phyloP scores from a whole-genome alignment of 2,329 filamentous ascomycete species.

The Harringtonia lauricola region DNA sequence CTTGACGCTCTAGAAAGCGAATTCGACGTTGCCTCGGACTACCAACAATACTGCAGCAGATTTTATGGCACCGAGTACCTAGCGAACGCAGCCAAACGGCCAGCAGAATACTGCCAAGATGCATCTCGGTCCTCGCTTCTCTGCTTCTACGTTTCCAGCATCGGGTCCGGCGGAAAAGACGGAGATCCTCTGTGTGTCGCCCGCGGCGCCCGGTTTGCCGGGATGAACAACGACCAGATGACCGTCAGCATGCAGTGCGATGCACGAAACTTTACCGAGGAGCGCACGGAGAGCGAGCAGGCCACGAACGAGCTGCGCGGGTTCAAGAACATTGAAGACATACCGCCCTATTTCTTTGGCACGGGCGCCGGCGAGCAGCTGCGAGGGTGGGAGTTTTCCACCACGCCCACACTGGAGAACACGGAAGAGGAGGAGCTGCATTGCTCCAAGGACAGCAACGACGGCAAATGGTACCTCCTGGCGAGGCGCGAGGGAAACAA shows the following conservation, averaged over 20 bases:
- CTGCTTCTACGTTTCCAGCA: background rate
- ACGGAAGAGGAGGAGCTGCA: no score
- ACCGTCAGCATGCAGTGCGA: background rate
- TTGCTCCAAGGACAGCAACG: conserved; percentile 2
- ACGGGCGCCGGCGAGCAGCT: conserved; percentile 14
- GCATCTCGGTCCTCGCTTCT: background rate
- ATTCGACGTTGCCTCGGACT: background rate
- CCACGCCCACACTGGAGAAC: background rate
- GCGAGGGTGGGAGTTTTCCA: conserved; percentile 8
- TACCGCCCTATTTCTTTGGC: conserved; percentile 13
- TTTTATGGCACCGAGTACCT: background rate
- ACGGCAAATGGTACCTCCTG: conserved; percentile 15
- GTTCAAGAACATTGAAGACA: conserved; percentile 6
- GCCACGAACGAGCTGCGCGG: background rate
- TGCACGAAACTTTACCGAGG: conserved; percentile 1
- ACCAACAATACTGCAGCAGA: background rate
- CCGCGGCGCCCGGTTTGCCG: background rate
- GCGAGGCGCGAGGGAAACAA: conserved; percentile 15
- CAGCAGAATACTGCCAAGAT: background rate
- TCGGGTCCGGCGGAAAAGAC: background rate
- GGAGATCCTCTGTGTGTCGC: background rate
- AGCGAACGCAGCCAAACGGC: background rate
- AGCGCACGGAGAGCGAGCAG: background rate
- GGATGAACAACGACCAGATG: background rate
- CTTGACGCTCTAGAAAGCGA: background rate